phyloP scores from a whole-genome alignment of 495 filamentous ascomycete genomes.

The Cladorrhinum samala region DNA sequence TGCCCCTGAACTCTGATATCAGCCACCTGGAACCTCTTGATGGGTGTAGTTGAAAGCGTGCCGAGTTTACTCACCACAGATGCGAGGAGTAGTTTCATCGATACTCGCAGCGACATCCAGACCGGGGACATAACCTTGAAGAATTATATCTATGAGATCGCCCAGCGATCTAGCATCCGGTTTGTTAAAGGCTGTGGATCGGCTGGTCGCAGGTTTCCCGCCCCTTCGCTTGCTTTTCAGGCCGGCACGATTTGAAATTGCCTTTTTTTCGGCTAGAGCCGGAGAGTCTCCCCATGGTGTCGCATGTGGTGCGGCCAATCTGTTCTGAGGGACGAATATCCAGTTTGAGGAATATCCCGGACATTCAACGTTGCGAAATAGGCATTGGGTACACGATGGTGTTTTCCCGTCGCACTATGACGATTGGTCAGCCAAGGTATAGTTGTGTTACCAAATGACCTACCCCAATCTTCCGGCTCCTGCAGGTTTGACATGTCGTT shows the following conservation, averaged over 20 bases:
- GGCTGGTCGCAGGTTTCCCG: too few relatives aligned
- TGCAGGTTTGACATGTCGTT: slow-evolving; percentile 18
- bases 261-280: neutral
- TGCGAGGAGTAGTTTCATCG: slow-evolving; percentile 18
- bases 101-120: neutral
- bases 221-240: too few relatives aligned
- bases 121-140: slow-evolving; percentile 15
- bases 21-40: too few relatives aligned
- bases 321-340: slow-evolving; percentile 18
- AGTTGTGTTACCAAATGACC: neutral
- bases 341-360: slow-evolving; percentile 20
- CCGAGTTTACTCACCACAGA: slow-evolving; percentile 30
- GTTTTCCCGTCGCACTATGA: slow-evolving; percentile 19
- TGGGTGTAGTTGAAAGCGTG: too few relatives aligned
- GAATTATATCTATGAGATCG: slow-evolving; percentile 12
- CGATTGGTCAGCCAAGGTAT: neutral
- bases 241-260: neutral
- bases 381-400: slow-evolving; percentile 19
- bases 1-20: neutral
- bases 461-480: slow-evolving; percentile 20
- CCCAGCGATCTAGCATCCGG: neutral
- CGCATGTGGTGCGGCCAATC: too few relatives aligned
- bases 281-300: neutral
- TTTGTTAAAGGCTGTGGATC: too few relatives aligned
- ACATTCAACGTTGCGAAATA: slow-evolving; percentile 12